phyloP scores from a whole-genome alignment of 495 filamentous ascomycete genomes.

The Elaphomyces granulatus region DNA sequence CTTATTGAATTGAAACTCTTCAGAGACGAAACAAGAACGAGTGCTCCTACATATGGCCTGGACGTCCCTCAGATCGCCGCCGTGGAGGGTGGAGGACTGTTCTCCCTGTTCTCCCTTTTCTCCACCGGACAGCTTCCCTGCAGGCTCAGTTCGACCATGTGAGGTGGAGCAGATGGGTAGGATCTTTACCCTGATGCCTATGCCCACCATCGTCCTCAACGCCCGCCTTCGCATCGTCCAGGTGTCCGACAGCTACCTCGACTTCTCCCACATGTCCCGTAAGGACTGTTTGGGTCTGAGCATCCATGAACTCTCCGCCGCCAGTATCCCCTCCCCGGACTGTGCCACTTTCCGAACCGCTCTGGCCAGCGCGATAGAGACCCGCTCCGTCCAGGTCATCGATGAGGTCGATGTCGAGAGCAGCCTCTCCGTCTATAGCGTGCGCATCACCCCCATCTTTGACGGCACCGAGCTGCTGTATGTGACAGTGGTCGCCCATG shows the following conservation, averaged over 20 bases:
- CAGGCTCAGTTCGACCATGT: neutral
- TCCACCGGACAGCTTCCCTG: too few relatives aligned
- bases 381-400: slow-evolving; percentile 18
- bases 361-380: slow-evolving; percentile 32
- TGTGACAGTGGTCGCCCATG: slow-evolving; percentile 33
- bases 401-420: slow-evolving; percentile 18
- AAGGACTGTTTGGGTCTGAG: slow-evolving; percentile 28
- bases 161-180: neutral
- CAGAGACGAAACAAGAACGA: too few relatives aligned
- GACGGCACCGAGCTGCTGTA: slow-evolving; percentile 30
- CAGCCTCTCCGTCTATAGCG: slow-evolving; percentile 16
- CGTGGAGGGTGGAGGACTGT: too few relatives aligned
- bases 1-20: too few relatives aligned
- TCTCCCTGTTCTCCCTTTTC: too few relatives aligned
- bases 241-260: slow-evolving; percentile 36
- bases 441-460: slow-evolving; percentile 40
- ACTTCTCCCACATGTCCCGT: slow-evolving; percentile 20
- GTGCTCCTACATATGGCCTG: too few relatives aligned
- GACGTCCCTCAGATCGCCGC: too few relatives aligned
- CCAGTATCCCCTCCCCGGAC: slow-evolving; percentile 21
- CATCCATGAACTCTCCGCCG: slow-evolving; percentile 27
- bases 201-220: slow-evolving; percentile 36
- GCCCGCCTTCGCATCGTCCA: slow-evolving; percentile 29
- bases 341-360: slow-evolving; percentile 25
- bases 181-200: slow-evolving; percentile 18